phyloP scores from a whole-genome alignment of 805 yeast genomes.

The Kuraishia piskuri region DNA sequence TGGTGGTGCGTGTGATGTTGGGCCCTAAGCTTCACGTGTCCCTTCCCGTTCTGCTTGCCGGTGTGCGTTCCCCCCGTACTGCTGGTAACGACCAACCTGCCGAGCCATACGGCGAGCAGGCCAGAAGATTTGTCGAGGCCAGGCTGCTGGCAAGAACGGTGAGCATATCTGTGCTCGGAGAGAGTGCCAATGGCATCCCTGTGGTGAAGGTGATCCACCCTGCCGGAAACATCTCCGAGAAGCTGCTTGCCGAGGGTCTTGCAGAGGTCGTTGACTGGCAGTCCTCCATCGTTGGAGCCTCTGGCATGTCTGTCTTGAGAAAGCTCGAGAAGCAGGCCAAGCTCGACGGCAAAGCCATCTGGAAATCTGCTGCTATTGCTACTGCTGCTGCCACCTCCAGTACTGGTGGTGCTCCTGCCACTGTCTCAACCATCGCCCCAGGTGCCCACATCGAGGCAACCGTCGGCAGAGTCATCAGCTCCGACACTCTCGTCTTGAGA shows the following conservation, averaged over 20 bases:
- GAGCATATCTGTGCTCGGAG: constrained; percentile 50
- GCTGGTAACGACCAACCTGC: constrained; percentile 32
- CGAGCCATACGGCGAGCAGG: constrained; percentile 59
- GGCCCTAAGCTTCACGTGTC: constrained; percentile 43
- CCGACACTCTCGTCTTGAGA: constrained; percentile 58
- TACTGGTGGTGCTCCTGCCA: constrained; percentile 1
- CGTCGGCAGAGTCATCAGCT: constrained; percentile 53
- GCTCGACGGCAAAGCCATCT: constrained; percentile 43
- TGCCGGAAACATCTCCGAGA: constrained; percentile 68
- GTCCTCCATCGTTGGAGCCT: constrained; percentile 55
- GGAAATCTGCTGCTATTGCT: constrained; percentile 30
- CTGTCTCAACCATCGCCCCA: constrained; percentile 16
- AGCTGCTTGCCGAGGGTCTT: constrained; percentile 58
- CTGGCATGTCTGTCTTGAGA: constrained; percentile 52
- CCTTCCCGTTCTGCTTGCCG: constrained; percentile 61
- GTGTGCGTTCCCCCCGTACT: constrained; percentile 65
- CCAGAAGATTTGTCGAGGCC: constrained; percentile 53
- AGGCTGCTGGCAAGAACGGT: constrained; percentile 56
- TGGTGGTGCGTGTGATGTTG: constrained; percentile 49
- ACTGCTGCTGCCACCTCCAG: constrained; percentile 10
- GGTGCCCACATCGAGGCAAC: constrained; percentile 47
- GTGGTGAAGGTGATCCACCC: constrained; percentile 58
- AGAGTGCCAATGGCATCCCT: constrained; percentile 51
- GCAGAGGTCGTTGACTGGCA: constrained; percentile 82
- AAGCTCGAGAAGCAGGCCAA: constrained; percentile 59